Conservation (phyloP, 1,284 basidiomycete species). For the Papiliotrema nemorosa region DNA sequence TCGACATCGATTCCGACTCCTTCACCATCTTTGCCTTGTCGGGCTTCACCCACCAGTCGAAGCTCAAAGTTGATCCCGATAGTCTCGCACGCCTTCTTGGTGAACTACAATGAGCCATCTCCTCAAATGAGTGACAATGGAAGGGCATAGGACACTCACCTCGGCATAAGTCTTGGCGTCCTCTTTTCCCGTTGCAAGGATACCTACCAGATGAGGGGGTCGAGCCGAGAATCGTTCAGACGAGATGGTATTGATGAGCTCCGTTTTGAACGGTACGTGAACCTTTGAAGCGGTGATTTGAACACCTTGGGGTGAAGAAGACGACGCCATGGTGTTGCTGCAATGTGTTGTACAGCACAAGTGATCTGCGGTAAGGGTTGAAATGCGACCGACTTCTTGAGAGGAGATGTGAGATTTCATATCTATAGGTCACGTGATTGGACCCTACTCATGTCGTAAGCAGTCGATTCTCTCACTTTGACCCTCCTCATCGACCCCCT, state of each 20-base stretch:
- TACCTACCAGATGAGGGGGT: constrained; percentile 79
- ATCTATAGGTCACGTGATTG: no score
- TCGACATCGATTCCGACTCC: constrained; percentile 73
- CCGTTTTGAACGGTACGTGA: constrained; percentile 47
- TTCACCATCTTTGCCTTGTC: constrained; percentile 45
- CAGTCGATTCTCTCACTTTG: no score
- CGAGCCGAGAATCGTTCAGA: constrained; percentile 29
- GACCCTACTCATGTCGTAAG: no score
- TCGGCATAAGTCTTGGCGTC: constrained; percentile 90
- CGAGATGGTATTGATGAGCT: constrained; percentile 38
- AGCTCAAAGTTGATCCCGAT: constrained; percentile 85
- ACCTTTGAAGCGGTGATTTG: constrained; percentile 49
- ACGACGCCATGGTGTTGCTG: not conserved
- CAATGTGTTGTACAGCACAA: no score
- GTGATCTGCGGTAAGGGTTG: no score
- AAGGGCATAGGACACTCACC: constrained; percentile 23
- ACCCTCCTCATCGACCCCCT: no score
- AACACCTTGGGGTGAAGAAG: constrained; percentile 39
- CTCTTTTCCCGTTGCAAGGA: constrained; percentile 79
- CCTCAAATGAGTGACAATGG: not conserved
- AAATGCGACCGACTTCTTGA: no score
- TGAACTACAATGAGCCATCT: constrained; percentile 56
- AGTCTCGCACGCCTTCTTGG: constrained; percentile 81
- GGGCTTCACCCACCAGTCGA: constrained; percentile 60
- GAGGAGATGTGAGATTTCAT: no score